Evolutionary conservation across 306 rosid species (phyloP).

Genomic region (Styphnolobium japonicum): DNA sequence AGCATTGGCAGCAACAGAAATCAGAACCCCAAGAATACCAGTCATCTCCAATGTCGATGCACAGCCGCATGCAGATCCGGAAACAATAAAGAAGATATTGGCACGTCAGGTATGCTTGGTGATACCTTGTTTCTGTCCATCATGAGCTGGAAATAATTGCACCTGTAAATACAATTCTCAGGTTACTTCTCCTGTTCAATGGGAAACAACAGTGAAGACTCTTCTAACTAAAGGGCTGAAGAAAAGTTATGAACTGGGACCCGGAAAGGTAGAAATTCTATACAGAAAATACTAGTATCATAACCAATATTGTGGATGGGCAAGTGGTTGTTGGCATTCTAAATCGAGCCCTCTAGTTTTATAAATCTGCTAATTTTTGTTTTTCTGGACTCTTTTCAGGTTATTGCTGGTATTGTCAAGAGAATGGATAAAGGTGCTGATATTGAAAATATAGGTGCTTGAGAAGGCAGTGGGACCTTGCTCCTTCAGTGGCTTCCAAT

Average conservation of each 20-base stretch:
- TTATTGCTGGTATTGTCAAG: conserved; percentile 88
- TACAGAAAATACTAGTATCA: background rate
- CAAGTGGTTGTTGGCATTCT: background rate
- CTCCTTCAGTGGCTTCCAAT: conserved; percentile 15
- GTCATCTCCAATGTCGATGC: conserved; percentile 95
- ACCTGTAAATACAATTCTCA: conserved; percentile 30
- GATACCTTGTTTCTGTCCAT: background rate
- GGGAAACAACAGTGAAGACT: conserved; percentile 95
- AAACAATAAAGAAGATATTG: conserved; percentile 75
- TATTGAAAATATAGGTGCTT: conserved; percentile 75
- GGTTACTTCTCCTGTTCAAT: conserved; percentile 98
- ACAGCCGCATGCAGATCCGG: conserved; percentile 85
- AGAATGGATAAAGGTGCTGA: conserved; percentile 81
- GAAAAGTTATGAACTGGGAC: conserved; percentile 91
- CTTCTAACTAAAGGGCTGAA: conserved; percentile 77
- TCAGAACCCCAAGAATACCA: conserved; percentile 83
- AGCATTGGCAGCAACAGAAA: conserved; percentile 76
- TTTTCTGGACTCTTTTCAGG: conserved; percentile 43
- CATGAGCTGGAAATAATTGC: conserved; percentile 15
- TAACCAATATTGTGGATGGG: background rate
- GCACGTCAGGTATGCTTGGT: conserved; percentile 69
- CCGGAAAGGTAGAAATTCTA: conserved; percentile 75
- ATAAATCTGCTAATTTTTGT: background rate
- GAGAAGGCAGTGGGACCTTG: conserved; percentile 18
- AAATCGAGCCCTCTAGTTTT: background rate